phyloP scores from a whole-genome alignment of 768 basidiomycete genomes.

The Collybiopsis luxurians region DNA sequence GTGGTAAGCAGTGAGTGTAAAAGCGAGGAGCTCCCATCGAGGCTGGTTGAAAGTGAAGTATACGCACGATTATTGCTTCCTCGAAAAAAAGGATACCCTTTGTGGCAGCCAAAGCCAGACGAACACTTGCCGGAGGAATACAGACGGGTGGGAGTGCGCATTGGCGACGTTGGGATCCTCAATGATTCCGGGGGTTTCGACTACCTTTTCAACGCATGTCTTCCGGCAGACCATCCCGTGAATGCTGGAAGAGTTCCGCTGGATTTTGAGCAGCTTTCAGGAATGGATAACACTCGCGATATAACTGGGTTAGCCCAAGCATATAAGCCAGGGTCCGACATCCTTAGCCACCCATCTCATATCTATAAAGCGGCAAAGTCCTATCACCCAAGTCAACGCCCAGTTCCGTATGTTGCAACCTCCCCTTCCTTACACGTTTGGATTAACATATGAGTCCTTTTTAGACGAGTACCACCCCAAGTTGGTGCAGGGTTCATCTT shows the following conservation, averaged over 20 bases:
- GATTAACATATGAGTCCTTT: not conserved
- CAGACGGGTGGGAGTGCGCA: slow-evolving; percentile 25
- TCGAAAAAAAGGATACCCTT: slow-evolving; percentile 29
- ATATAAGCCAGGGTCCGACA: not conserved
- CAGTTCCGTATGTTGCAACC: not conserved
- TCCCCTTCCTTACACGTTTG: no score
- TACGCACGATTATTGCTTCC: slow-evolving; percentile 20
- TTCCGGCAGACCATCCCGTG: slow-evolving; percentile 26
- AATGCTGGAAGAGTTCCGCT: slow-evolving; percentile 27
- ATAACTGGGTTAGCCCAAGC: not conserved
- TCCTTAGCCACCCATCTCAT: not conserved
- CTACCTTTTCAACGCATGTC: slow-evolving; percentile 36
- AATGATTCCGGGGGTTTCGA: slow-evolving; percentile 31
- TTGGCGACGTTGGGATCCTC: slow-evolving; percentile 39
- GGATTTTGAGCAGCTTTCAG: slow-evolving; percentile 16
- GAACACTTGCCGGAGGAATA: slow-evolving; percentile 19
- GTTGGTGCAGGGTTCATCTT: slow-evolving; percentile 13
- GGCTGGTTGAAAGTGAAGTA: slow-evolving; percentile 11
- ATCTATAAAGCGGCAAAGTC: not conserved
- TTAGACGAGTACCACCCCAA: not conserved
- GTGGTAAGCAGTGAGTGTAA: no score
- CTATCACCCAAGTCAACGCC: not conserved
- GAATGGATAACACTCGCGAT: not conserved
- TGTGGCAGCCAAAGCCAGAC: slow-evolving; percentile 33
- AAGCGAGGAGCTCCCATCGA: not conserved